Conservation (phyloP, 2,329 filamentous ascomycete genomes). For the Fusarium pseudoanthophilum region DNA sequence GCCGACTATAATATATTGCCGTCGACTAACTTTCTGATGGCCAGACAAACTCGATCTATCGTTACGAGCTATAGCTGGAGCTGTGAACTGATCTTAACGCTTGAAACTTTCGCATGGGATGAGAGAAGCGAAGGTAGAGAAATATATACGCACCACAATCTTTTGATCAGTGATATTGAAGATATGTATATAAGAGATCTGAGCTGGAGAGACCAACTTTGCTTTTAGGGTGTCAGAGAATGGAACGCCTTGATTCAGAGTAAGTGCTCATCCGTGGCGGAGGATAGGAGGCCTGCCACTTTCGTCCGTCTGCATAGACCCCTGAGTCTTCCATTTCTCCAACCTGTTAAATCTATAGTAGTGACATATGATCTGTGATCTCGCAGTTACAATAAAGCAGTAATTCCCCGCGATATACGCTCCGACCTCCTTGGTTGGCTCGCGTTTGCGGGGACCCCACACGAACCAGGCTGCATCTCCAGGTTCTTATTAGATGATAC, state of each 20-base stretch:
- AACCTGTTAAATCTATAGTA: accelerated
- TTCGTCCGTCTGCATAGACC: not conserved
- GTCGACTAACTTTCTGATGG: accelerated
- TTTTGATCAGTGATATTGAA: not conserved
- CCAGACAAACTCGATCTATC: not conserved
- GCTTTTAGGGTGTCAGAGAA: accelerated
- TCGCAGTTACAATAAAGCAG: not conserved
- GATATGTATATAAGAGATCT: accelerated
- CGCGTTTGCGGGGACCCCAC: not conserved
- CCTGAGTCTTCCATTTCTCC: not conserved
- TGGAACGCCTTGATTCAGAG: accelerated
- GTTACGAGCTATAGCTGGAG: accelerated
- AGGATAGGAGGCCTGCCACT: not conserved
- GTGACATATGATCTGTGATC: too few species aligned
- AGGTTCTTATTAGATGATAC: not conserved
- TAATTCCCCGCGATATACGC: not conserved
- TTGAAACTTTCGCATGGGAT: accelerated
- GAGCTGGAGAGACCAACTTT: too few species aligned
- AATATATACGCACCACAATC: not conserved
- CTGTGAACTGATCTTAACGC: accelerated
- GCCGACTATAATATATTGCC: accelerated
- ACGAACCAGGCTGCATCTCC: not conserved
- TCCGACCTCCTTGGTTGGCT: not conserved
- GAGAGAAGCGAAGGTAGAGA: not conserved
- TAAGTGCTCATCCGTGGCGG: not conserved